Evolutionary conservation across 192 early-diverging fungal genomes (phyloP).

Genomic region (Pilaira anomala): DNA sequence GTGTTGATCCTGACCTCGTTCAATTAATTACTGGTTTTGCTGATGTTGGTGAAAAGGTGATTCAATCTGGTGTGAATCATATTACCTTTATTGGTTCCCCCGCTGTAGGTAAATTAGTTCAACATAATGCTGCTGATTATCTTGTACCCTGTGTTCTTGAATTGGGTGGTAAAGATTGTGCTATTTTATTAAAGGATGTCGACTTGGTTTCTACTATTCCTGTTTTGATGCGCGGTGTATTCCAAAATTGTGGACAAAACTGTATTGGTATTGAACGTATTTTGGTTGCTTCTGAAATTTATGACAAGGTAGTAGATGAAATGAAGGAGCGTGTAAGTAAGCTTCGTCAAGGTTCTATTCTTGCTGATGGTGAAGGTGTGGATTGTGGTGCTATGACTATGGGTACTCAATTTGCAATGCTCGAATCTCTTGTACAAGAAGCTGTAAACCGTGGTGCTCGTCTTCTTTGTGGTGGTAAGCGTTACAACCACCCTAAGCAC

Average conservation of each 20-base stretch:
- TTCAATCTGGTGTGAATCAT: slow-evolving; percentile 60
- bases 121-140: slow-evolving; percentile 62
- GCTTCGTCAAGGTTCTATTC: slow-evolving; percentile 67
- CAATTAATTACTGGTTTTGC: slow-evolving; percentile 77
- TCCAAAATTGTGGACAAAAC: slow-evolving; percentile 89
- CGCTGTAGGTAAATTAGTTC: slow-evolving; percentile 74
- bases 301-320: slow-evolving; percentile 67
- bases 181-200: slow-evolving; percentile 73
- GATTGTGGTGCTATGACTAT: slow-evolving; percentile 88
- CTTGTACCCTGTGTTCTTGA: slow-evolving; percentile 87
- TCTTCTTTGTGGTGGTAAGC: slow-evolving; percentile 65
- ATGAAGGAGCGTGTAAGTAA: slow-evolving; percentile 53
- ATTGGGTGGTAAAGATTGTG: slow-evolving; percentile 88
- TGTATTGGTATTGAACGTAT: slow-evolving; percentile 89
- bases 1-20: slow-evolving; percentile 75
- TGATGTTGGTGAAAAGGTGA: slow-evolving; percentile 76
- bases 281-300: slow-evolving; percentile 64
- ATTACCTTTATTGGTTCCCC: slow-evolving; percentile 90
- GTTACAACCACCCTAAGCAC: slow-evolving; percentile 65
- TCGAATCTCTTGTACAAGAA: slow-evolving; percentile 69
- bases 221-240: slow-evolving; percentile 76
- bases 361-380: slow-evolving; percentile 60
- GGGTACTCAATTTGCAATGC: slow-evolving; percentile 50
- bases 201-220: slow-evolving; percentile 65
- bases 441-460: slow-evolving; percentile 77